These are phyloP conservation scores for Pseudonitzschia multistriata DNA, from an alignment of 108 stramenopile species.

Conservation along the genomic window DNA sequence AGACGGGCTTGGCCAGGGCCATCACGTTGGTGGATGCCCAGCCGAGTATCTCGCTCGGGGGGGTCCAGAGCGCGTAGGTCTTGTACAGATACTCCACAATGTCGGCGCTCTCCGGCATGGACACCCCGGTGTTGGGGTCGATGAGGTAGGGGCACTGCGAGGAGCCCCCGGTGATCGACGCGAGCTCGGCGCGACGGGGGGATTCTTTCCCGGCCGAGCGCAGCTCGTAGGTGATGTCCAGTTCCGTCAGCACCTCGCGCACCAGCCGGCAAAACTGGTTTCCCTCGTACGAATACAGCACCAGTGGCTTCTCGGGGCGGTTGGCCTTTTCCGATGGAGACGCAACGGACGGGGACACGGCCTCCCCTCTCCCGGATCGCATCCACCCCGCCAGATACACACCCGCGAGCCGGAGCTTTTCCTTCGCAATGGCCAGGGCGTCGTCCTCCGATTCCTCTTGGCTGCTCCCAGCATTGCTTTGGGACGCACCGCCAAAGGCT, in stretches of 20 bases:
- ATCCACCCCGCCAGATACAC: constrained; percentile 16
- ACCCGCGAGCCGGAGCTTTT: constrained; percentile 17
- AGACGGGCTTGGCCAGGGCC: constrained; percentile 49
- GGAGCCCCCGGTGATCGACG: constrained; percentile 57
- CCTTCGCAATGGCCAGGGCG: constrained; percentile 3
- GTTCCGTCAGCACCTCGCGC: constrained; percentile 83
- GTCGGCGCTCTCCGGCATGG: constrained; percentile 77
- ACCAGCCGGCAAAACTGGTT: constrained; percentile 88
- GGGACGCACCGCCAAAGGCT: constrained; percentile 23
- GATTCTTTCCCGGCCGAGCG: constrained; percentile 74
- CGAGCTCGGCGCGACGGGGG: constrained; percentile 71
- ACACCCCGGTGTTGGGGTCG: constrained; percentile 81
- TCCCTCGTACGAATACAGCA: constrained; percentile 71
- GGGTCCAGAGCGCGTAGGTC: constrained; percentile 71
- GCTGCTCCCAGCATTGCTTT: not conserved
- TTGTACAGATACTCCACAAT: constrained; percentile 82
- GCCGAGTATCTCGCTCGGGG: constrained; percentile 58
- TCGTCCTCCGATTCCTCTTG: constrained; percentile 1
- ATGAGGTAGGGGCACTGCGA: constrained; percentile 84
- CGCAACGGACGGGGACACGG: constrained; percentile 26
- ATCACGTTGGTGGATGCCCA: constrained; percentile 47
- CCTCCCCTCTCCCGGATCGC: constrained; percentile 28
- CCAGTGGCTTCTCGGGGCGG: constrained; percentile 33
- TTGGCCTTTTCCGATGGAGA: not conserved
- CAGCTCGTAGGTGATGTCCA: constrained; percentile 81